Evolutionary conservation across 2,329 filamentous ascomycete species (phyloP).

Genomic region (Allantophomopsis lycopodina): DNA sequence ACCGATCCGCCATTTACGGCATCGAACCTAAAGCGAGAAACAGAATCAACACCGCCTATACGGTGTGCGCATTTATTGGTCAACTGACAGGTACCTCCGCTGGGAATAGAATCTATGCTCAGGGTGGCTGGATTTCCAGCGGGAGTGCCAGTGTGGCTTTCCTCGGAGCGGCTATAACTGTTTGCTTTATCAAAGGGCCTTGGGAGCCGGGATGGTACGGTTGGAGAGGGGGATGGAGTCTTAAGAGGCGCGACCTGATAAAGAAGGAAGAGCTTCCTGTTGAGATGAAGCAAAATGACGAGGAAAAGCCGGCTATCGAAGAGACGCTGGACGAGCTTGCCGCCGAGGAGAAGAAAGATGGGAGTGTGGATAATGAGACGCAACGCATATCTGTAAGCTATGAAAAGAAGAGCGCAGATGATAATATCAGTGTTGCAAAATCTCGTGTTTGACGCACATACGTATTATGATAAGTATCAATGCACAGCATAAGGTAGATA

Average conservation of each 20-base stretch:
- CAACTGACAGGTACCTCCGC: conserved; percentile 59
- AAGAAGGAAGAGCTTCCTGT: not conserved
- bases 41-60: conserved; percentile 70
- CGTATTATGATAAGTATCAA: too few relatives aligned
- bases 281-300: not conserved
- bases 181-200: conserved; percentile 35
- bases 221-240: conserved; percentile 41
- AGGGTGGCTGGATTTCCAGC: conserved; percentile 39
- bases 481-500: too few relatives aligned
- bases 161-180: conserved; percentile 29
- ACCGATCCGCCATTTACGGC: conserved; percentile 54
- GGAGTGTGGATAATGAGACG: too few relatives aligned
- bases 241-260: conserved; percentile 18
- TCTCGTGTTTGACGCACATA: too few relatives aligned
- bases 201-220: conserved; percentile 44
- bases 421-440: too few relatives aligned
- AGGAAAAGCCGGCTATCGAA: not conserved
- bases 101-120: conserved; percentile 39
- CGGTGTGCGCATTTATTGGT: conserved; percentile 62
- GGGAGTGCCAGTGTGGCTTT: conserved; percentile 43
- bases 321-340: not conserved
- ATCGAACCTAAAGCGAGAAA: conserved; percentile 62
- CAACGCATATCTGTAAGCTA: too few relatives aligned
- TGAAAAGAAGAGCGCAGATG: too few relatives aligned
- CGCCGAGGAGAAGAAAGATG: not conserved